Evolutionary conservation across 192 early-diverging fungal genomes (phyloP).

Genomic region (Coemansia sp.): DNA sequence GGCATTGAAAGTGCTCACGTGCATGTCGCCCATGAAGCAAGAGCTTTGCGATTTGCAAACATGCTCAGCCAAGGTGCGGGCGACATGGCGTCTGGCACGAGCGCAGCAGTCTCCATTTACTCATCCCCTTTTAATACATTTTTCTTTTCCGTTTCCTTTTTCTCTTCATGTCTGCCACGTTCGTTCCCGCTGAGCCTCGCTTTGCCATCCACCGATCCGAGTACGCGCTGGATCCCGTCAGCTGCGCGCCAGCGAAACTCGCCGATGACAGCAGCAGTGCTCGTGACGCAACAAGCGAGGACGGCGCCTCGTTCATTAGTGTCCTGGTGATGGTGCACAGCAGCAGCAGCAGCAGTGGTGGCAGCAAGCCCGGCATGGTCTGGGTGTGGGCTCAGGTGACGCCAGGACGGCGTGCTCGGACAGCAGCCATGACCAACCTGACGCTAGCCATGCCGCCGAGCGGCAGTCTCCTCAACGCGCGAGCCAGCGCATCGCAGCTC

Average conservation of each 20-base stretch:
- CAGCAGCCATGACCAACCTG: conserved; percentile 29
- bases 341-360: background rate
- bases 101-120: no score
- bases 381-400: conserved; percentile 53
- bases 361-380: conserved; percentile 25
- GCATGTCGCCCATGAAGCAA: background rate
- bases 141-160: background rate
- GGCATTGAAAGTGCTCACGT: background rate
- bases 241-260: conserved; percentile 14
- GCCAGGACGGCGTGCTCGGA: conserved; percentile 2
- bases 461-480: background rate
- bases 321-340: conserved; percentile 36
- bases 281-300: background rate
- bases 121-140: no score
- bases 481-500: conserved; percentile 36
- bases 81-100: no score
- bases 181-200: conserved; percentile 32
- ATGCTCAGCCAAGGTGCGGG: no score
- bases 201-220: conserved; percentile 31
- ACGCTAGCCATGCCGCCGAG: conserved; percentile 43
- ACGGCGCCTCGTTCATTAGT: conserved; percentile 36
- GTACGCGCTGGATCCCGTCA: conserved; percentile 36
- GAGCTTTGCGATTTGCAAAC: background rate
- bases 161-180: background rate
- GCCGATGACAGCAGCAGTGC: background rate